These are phyloP conservation scores for Chlamydomonas incerta DNA, from an alignment of 139 green algal genomes.

Conservation along the genomic window DNA sequence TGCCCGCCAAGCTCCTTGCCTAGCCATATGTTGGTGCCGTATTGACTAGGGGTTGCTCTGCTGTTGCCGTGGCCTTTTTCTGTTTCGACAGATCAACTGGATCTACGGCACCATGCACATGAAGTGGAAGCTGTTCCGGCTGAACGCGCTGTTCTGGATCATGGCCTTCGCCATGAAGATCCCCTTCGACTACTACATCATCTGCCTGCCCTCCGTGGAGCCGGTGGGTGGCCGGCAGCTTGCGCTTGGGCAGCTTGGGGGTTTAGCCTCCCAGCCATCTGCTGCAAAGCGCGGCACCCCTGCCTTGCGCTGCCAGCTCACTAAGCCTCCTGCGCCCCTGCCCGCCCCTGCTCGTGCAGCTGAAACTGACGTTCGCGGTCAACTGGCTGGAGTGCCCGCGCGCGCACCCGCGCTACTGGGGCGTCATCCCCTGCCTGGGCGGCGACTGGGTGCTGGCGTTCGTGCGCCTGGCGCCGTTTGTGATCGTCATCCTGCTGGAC, in stretches of 20 bases:
- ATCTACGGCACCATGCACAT: conserved; percentile 47
- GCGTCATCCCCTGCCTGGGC: conserved; percentile 48
- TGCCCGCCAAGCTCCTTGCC: too few species aligned
- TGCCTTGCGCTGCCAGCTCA: too few species aligned
- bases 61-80: too few species aligned
- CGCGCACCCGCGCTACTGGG: neutral
- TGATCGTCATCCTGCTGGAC: conserved; percentile 61
- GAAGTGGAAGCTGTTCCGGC: conserved; percentile 55
- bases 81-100: conserved; percentile 45
- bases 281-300: too few species aligned
- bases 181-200: conserved; percentile 66
- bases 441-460: conserved; percentile 58
- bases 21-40: too few species aligned
- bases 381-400: conserved; percentile 33
- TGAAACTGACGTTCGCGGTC: conserved; percentile 18
- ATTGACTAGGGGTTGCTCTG: too few species aligned
- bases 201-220: conserved; percentile 43
- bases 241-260: conserved; percentile 10
- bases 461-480: conserved; percentile 47
- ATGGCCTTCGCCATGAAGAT: conserved; percentile 61
- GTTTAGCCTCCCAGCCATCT: too few species aligned
- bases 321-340: too few species aligned
- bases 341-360: neutral
- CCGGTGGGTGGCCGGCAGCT: conserved; percentile 14
- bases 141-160: conserved; percentile 59